Evolutionary conservation across 176 grass and related monocot species (phyloP).

Genomic region (Rhipidocladum racemiflorum): DNA sequence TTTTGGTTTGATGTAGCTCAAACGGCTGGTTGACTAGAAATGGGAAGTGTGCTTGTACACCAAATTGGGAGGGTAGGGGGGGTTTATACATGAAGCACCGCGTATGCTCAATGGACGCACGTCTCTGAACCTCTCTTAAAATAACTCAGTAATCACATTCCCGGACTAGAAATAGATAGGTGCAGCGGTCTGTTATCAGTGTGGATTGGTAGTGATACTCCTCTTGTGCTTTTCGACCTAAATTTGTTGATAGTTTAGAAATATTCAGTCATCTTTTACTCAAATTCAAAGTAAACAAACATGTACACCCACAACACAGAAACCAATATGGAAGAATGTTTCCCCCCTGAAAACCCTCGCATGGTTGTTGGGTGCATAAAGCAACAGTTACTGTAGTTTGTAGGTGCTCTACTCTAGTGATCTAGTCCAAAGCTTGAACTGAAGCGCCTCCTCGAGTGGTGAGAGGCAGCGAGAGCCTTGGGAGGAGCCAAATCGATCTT

Average conservation of each 20-base stretch:
- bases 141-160: not conserved
- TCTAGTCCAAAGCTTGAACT: not conserved
- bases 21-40: not conserved
- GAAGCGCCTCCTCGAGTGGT: constrained; percentile 13
- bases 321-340: not conserved
- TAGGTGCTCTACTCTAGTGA: not conserved
- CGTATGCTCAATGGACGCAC: not conserved
- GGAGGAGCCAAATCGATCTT: not conserved
- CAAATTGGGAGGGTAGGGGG: not conserved
- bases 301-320: not conserved
- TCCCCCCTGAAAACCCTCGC: not conserved
- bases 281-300: not conserved
- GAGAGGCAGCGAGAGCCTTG: not conserved
- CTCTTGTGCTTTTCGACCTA: too few species aligned
- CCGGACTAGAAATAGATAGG: not conserved
- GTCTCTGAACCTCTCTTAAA: too few species aligned
- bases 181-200: not conserved
- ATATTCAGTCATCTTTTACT: not conserved
- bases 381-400: not conserved
- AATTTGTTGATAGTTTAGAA: not conserved
- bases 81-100: not conserved
- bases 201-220: not conserved
- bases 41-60: not conserved
- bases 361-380: not conserved
- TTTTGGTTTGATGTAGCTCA: constrained; percentile 21